Evolutionary conservation across 2,329 filamentous ascomycete species (phyloP).

Genomic region (Tolypocladium capitatum): DNA sequence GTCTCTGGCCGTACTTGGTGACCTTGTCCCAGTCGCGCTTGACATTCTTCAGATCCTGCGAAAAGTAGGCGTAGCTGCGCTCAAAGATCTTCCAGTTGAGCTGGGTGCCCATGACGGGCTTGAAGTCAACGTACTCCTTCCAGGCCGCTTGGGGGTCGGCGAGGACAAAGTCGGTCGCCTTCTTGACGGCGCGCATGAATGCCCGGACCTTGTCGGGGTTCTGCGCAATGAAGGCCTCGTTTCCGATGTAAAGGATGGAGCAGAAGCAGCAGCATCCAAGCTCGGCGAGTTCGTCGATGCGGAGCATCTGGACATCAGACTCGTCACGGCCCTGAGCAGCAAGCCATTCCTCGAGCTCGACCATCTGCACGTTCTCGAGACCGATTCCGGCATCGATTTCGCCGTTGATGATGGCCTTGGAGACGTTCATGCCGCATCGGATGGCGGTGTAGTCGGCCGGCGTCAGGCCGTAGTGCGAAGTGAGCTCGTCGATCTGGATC

Average conservation of each 20-base stretch:
- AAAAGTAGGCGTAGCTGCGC: slow-evolving; percentile 66
- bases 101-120: slow-evolving; percentile 52
- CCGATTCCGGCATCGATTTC: slow-evolving; percentile 64
- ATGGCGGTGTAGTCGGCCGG: slow-evolving; percentile 62
- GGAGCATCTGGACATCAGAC: slow-evolving; percentile 63
- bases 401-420: slow-evolving; percentile 60
- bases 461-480: slow-evolving; percentile 63
- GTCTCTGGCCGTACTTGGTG: slow-evolving; percentile 60
- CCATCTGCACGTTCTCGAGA: slow-evolving; percentile 74
- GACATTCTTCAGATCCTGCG: slow-evolving; percentile 62
- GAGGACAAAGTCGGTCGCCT: slow-evolving; percentile 60
- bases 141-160: slow-evolving; percentile 49
- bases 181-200: slow-evolving; percentile 63
- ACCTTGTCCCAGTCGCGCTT: slow-evolving; percentile 65
- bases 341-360: slow-evolving; percentile 68
- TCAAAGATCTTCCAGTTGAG: slow-evolving; percentile 72
- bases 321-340: slow-evolving; percentile 45
- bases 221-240: slow-evolving; percentile 53
- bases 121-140: slow-evolving; percentile 57
- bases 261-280: slow-evolving; percentile 78
- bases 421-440: slow-evolving; percentile 71
- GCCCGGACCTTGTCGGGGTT: slow-evolving; percentile 52
- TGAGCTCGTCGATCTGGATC: slow-evolving; percentile 74
- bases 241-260: slow-evolving; percentile 68
- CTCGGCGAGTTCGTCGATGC: slow-evolving; percentile 68